Conservation (phyloP, 768 basidiomycete genomes). For the Amanita exitialis region DNA sequence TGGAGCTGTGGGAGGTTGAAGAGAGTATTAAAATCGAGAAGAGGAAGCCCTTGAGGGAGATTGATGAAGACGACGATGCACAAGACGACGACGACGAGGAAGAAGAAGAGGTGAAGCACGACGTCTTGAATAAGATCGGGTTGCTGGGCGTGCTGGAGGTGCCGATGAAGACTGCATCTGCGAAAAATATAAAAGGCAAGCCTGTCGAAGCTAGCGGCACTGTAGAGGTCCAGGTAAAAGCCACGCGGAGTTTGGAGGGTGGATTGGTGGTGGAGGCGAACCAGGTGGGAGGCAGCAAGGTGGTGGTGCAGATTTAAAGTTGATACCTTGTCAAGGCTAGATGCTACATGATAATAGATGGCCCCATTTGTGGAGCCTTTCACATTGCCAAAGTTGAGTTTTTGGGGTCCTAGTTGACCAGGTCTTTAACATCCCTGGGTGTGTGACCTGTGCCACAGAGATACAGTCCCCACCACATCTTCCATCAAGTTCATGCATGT, state of each 20-base stretch:
- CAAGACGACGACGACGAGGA: constrained; percentile 46
- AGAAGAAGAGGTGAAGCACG: constrained; percentile 45
- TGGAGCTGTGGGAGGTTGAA: constrained; percentile 73
- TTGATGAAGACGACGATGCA: constrained; percentile 7
- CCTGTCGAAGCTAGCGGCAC: constrained; percentile 13
- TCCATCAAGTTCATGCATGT: too few species aligned
- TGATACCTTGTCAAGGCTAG: neutral
- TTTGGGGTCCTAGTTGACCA: too few species aligned
- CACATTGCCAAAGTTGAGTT: too few species aligned
- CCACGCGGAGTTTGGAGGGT: constrained; percentile 26
- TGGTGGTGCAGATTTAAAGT: neutral
- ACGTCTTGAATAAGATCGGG: constrained; percentile 43
- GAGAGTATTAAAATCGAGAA: constrained; percentile 60
- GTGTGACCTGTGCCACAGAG: too few species aligned
- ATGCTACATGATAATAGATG: too few species aligned
- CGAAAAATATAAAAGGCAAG: neutral
- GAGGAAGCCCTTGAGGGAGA: constrained; percentile 30
- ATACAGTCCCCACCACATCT: too few species aligned
- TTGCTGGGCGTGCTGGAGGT: constrained; percentile 28
- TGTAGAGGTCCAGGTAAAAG: constrained; percentile 39
- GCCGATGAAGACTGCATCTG: neutral
- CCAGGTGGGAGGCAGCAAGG: neutral
- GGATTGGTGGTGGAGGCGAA: constrained; percentile 20
- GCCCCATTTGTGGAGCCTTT: too few species aligned
- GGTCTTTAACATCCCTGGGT: too few species aligned